phyloP scores from a whole-genome alignment of 371 early-diverging fungal species.

The Zychaea mexicana region DNA sequence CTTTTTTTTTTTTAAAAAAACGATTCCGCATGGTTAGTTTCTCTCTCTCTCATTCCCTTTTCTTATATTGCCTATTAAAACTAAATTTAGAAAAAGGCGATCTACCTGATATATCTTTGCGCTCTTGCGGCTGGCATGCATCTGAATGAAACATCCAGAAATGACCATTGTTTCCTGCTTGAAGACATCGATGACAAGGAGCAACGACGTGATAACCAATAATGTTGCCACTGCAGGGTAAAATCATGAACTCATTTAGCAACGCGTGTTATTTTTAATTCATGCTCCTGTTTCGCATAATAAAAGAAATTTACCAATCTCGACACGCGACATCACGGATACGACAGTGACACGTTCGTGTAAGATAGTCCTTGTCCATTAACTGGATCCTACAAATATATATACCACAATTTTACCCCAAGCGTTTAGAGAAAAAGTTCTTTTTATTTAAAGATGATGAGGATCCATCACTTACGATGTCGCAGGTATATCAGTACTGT shows the following conservation, averaged over 20 bases:
- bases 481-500: constrained; percentile 89
- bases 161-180: constrained; percentile 95
- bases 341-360: constrained; percentile 90
- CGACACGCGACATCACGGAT: constrained; percentile 95
- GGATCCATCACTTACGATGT: constrained; percentile 62
- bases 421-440: not conserved
- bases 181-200: constrained; percentile 91
- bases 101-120: constrained; percentile 25
- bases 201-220: constrained; percentile 96
- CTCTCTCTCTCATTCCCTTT: too few species aligned
- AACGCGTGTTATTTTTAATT: too few species aligned
- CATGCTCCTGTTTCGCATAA: too few species aligned
- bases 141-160: constrained; percentile 97
- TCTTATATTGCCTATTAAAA: too few species aligned
- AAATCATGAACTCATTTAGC: not conserved
- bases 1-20: too few species aligned
- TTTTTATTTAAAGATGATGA: not conserved
- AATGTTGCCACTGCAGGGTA: constrained; percentile 78
- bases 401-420: not conserved
- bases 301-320: constrained; percentile 74
- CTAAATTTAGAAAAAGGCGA: too few species aligned
- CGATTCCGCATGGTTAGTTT: too few species aligned
- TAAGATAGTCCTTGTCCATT: constrained; percentile 88
- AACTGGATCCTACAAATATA: constrained; percentile 73
- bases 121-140: constrained; percentile 58